Base-by-base conservation (phyloP, 2,329 filamentous ascomycete genomes). In the Trichophyton verrucosum region DNA sequence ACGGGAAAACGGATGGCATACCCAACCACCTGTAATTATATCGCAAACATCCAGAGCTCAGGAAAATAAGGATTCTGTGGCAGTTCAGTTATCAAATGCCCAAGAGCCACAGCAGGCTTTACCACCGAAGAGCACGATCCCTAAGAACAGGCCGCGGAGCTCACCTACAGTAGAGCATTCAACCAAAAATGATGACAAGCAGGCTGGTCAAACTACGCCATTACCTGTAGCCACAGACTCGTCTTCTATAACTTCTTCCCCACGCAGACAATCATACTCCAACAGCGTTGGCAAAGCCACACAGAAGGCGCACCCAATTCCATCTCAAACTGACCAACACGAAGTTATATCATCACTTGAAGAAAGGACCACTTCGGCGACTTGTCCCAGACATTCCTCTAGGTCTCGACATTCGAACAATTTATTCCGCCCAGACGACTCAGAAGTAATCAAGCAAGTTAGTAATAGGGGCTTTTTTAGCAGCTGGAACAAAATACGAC, bases 401-500 rank as follows among this genome's bases (percentile, higher is more conserved):
- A n/a, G 15, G 6, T n/a, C 42, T n/a, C 15, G 17, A 46, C 2
- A 46, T 7, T 9, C 42, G 7, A 6, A 46, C 17, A 5, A 3
- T n/a, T 15, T 46, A 5, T 11, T 5, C 15, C n/a, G 3, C 8
- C 20, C n/a, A 11, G 8, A 3, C 2, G 44, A 22, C 6, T 20
- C 44, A 4, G 20, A 17, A 20, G 5, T 11, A 2, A 24, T 2
- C 15, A 17, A 24, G 22, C 20, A 3, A 30, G 22, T 30, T 15
- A 11, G 9, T 15, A 30, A 58, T 15, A 58, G 24, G 33, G 42
- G 57, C 20, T 59, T 44, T 11, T 59, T 59, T 22, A 58, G 68
- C 62, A 66, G 67, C 38, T 69, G 72, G 65, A 69, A 67, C 36
- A 70, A 65, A 17, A 76, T 82, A 60, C 69, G 71, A 33, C 72